Evolutionary conservation across 768 basidiomycete species (phyloP), one percentile per base, ranked within the genome.

Genomic region (Fomitopsis serialis): DNA sequence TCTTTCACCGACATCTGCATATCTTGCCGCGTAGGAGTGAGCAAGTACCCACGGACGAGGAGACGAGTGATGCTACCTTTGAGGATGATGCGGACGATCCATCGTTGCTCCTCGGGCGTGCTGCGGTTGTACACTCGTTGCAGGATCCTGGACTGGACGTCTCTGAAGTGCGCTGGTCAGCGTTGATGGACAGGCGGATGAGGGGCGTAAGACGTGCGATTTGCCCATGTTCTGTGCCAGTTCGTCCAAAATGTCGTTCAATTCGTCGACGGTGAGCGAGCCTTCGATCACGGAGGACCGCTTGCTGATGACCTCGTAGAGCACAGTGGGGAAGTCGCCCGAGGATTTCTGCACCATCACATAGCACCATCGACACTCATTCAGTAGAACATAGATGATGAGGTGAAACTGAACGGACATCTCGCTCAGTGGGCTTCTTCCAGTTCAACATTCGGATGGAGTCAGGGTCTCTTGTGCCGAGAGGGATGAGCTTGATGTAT

Each of bases 71-170:
- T 48, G 37, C 53, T 12, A 90, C 96, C 96, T 78, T 98, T 97
- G 32, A 98, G 74, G 45, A 99, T 89, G 66, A 99, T 92, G 8
- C 93, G 82, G n/a, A 91, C 86, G 53, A 99, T 85, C 97, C 97
- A 99, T 45, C 84, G 81, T 63, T 97, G 95, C 63, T 98, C 95
- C 52, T 86, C 82, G 0, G 95, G 75, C 1, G 94, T 96, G 23
- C 86, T 74, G 42, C 80, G 80, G 61, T 90, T 87, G 59, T 89
- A 87, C 2, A 97, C 67, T 2, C 87, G 79, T 58, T 87, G 82
- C 56, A 98, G 66, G 24, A 93, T 80, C 46, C 79, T 87, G 3
- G 84, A 79, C 61, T 95, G 90, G 11, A 79, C 61, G 19, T 89
- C 85, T 24, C 93, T 97, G 62, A 7, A 32, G n/a, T n/a, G n/a